Evolutionary conservation across 768 basidiomycete genomes (phyloP), one percentile per base, ranked within the genome.

Genomic region (Rhodotorula toruloides): DNA sequence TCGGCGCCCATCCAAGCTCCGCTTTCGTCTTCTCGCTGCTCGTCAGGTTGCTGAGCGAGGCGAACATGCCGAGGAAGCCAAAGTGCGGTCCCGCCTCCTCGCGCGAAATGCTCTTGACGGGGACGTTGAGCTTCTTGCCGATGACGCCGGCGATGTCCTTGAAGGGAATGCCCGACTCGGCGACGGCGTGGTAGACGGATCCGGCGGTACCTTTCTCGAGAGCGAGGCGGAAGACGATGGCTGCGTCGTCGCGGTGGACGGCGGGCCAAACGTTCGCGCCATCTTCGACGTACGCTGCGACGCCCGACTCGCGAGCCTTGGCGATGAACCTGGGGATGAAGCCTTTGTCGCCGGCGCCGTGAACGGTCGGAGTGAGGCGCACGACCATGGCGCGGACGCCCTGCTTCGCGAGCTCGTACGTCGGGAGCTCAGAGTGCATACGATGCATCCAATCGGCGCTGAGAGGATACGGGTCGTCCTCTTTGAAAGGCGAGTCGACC

Each of bases 161-260:
- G 40, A 61, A 25, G 4, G 34, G 55, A 21, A 34, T 55, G 29
- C 63, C 50, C 8, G 39, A 12, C 7, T 70, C 67, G 39, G 32
- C 69, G 37, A 63, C 52, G 11, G 48, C 68, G 47, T 75, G 74
- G 25, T 66, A 57, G n/a, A 37, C 50, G 27, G 44, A 21, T 0
- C 66, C 71, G 8, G 53, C 47, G 0, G 55, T 36, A 9, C 36
- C 63, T n/a, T 70, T 68, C 52, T 75, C 75, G 50, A 76, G 47
- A 1, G 74, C 74, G 12, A 74, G 61, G 36, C 71, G 61, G 55
- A 66, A 76, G 4, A 74, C 43, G 4, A 13, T 47, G 0, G 73
- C 75, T 9, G 71, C 74, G 58, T 76, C 76, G 29, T 66, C 40
- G 49, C 68, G 65, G 62, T 75, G 68, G 8, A 73, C 70, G 3